phyloP scores from a whole-genome alignment of 345 rosid species.

The Syzygium oleosum region DNA sequence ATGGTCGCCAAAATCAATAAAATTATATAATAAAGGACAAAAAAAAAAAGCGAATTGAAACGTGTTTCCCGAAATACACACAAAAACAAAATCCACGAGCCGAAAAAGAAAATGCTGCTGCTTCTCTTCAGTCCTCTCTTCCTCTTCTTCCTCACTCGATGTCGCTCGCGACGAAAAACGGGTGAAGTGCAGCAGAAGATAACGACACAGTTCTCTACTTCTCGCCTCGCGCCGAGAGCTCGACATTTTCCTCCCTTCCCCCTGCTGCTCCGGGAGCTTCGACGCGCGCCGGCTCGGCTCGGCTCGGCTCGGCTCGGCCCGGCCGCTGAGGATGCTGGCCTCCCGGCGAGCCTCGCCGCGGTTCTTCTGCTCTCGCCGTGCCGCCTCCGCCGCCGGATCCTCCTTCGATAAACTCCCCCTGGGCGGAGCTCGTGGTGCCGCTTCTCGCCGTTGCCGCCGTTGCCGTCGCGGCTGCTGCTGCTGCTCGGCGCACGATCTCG shows the following conservation, averaged over 20 bases:
- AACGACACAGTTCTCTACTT: background rate
- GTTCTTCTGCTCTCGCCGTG: slow-evolving; percentile 15
- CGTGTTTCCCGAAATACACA: background rate
- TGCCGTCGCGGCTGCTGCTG: background rate
- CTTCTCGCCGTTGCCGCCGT: background rate
- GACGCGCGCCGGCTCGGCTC: slow-evolving; percentile 4
- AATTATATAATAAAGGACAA: background rate
- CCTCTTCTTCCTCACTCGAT: background rate
- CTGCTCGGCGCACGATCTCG: slow-evolving; percentile 23
- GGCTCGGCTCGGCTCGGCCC: slow-evolving; percentile 8
- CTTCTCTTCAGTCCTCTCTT: background rate
- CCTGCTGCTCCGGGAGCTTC: background rate
- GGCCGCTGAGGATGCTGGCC: slow-evolving; percentile 31
- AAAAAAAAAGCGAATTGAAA: background rate
- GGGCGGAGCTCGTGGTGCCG: slow-evolving; percentile 21
- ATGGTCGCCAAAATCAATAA: background rate
- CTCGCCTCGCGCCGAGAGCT: background rate
- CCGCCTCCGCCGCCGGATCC: slow-evolving; percentile 28
- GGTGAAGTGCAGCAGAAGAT: background rate
- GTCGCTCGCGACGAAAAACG: background rate
- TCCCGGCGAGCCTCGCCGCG: slow-evolving; percentile 21
- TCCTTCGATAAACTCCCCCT: slow-evolving; percentile 9
- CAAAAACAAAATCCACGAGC: background rate
- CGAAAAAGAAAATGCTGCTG: background rate
- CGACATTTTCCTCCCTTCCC: background rate